Conservation (phyloP, 179 eudicot species). For the Camellia oleifera region DNA sequence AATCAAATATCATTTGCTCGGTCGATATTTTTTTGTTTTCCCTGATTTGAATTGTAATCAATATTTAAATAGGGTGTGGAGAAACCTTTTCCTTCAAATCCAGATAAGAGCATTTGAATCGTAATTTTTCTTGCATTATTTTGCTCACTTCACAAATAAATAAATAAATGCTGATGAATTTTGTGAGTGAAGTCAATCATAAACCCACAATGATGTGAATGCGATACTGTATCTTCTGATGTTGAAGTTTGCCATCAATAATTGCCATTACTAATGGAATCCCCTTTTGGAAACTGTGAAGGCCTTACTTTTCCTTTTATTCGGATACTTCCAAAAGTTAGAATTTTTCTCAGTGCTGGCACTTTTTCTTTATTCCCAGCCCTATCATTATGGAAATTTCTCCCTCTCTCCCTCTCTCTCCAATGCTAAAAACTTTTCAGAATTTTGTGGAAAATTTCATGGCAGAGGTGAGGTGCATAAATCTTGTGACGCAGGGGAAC, state of each 20-base stretch:
- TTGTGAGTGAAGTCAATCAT: neutral
- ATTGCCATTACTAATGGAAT: neutral
- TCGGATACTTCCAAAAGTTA: too few species aligned
- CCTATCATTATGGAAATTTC: neutral
- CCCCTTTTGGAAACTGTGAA: neutral
- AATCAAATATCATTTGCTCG: too few species aligned
- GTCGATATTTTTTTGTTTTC: too few species aligned
- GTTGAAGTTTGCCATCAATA: neutral
- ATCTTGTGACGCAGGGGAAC: neutral
- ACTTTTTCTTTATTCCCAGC: too few species aligned
- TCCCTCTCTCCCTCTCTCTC: constrained; percentile 8
- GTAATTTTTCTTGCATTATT: too few species aligned
- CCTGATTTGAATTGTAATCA: neutral
- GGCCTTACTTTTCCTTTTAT: too few species aligned
- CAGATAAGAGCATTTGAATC: neutral
- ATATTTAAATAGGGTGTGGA: neutral
- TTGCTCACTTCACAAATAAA: too few species aligned
- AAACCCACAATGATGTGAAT: neutral
- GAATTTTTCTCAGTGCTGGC: too few species aligned
- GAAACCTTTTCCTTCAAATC: neutral
- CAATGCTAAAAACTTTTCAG: neutral
- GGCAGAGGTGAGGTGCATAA: neutral
- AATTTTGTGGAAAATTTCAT: neutral
- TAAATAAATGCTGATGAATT: neutral
- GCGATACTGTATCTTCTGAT: neutral